Base-by-base conservation (phyloP, 2,329 filamentous ascomycete species). In the Fusarium sp. region DNA sequence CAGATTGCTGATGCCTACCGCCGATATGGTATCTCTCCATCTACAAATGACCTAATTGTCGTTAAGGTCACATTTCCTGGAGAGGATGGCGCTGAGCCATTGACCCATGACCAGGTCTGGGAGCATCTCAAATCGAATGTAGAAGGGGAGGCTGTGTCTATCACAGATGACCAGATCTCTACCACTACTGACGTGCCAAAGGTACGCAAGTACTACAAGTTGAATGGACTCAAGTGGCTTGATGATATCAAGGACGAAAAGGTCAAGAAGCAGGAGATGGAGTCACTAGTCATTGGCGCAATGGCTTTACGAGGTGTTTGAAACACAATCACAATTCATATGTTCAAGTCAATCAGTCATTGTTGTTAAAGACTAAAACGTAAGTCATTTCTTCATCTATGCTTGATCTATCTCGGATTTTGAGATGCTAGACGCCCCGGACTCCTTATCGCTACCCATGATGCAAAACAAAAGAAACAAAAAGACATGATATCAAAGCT, bases 1-100 rank as follows among this genome's bases (percentile, higher is more conserved):
- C 50, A 96, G 93, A 98, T 99, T 74, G 88, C 93, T 50, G 94
- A 97, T 71, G 90, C 94, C 1, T 98, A 98, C 79, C 90, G 93
- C 30, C 90, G 91, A 53, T 97, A 96, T 74, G 96, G 96, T 46
- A 89, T 98, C 58, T 83, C 86, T 1, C 87, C 92, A 14, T 81
- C 83, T 12, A 96, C 91, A 4, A 89, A 85, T 43, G 79, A 89
- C 69, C 79, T 99, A n/a, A 81, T 97, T 4, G 89, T 92, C 8
- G 84, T 97, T 73, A 98, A 97, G 76, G 84, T 98, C 23, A 85
- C 89, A 11, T 83, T 85, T 17, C 81, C 83, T 0, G 78, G 81
- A 45, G 73, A 75, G 4, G 76, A 79, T 32, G 78, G 82, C 45
- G 80, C 83, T 7, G 77, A 82, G n/a, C 70, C 75, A 2, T 61